Evolutionary conservation across 106 monocot genomes (phyloP), one percentile per base, ranked within the genome.

Genomic region (Dioscorea dumetorum): DNA sequence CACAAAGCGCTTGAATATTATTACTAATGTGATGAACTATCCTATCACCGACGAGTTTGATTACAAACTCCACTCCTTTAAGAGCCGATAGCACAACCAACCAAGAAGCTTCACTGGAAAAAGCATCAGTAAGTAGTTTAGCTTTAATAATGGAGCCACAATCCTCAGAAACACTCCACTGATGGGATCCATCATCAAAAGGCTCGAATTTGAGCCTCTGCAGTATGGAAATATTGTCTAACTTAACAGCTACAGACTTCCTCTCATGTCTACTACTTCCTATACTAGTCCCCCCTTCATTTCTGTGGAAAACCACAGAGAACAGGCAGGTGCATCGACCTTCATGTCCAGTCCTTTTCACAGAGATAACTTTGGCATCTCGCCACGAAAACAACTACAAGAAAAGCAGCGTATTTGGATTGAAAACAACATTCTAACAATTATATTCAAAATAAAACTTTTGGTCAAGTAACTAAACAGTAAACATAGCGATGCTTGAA

Each of bases 311-410:
- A 0, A 80, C 70, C 16, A 91, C 79, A 32, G 74, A 74, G 61
- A 87, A 91, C 58, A 72, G 31, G 72, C 87, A 91, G 24, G 63
- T 63, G 58, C 91, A 91, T 70, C 34, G 60, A 35, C 67, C 53
- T 22, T 33, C 53, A 78, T 91, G 84, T 48, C 53, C 69, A 34
- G n/a, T 49, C 50, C 54, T 67, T 70, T 81, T 77, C 35, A 87
- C 62, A 67, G 81, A 81, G 64, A 81, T 73, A 49, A 91, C 84
- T 78, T 77, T 82, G 6, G 85, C 87, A 85, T 91, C 87, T 31
- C 70, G 64, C 78, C 84, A 84, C n/a, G 53, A 73, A 23, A 70
- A 68, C 41, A 66, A 17, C 91, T 91, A 79, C 69, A 81, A 28
- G 59, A 33, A 64, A 33, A 35, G 10, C 33, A 64, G 7, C 33